Conservation (phyloP, 306 rosid species). For the Pachyrhizus erosus region DNA sequence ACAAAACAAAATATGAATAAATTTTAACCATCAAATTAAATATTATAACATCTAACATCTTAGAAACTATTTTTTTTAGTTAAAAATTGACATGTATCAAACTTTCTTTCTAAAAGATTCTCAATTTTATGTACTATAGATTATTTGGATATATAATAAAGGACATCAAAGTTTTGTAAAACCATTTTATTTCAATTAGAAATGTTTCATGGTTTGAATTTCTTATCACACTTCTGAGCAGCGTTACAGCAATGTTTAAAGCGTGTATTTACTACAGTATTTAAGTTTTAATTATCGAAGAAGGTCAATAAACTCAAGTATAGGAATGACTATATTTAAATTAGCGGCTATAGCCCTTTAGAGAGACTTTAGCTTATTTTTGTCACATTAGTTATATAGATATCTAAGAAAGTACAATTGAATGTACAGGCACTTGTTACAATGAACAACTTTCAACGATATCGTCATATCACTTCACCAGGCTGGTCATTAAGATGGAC, state of each 20-base stretch:
- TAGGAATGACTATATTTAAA: background rate
- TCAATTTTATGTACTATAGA: too few relatives aligned
- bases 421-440: constrained; percentile 71
- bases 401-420: constrained; percentile 34
- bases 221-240: background rate
- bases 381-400: too few relatives aligned
- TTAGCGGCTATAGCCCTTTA: background rate
- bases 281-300: background rate
- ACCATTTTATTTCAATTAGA: too few relatives aligned
- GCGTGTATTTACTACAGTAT: background rate
- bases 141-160: too few relatives aligned
- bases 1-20: too few relatives aligned
- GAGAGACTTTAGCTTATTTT: constrained; percentile 27
- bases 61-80: too few relatives aligned
- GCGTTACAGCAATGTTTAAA: background rate
- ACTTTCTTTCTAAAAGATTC: too few relatives aligned
- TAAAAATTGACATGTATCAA: too few relatives aligned
- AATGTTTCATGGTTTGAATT: too few relatives aligned
- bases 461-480: constrained; percentile 78
- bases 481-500: constrained; percentile 89
- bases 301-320: constrained; percentile 5
- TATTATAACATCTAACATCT: too few relatives aligned
- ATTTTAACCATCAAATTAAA: too few relatives aligned
- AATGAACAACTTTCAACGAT: constrained; percentile 79
- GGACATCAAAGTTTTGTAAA: too few relatives aligned